phyloP scores from a whole-genome alignment of 257 asterid species.

The Thymus mandschuricus region DNA sequence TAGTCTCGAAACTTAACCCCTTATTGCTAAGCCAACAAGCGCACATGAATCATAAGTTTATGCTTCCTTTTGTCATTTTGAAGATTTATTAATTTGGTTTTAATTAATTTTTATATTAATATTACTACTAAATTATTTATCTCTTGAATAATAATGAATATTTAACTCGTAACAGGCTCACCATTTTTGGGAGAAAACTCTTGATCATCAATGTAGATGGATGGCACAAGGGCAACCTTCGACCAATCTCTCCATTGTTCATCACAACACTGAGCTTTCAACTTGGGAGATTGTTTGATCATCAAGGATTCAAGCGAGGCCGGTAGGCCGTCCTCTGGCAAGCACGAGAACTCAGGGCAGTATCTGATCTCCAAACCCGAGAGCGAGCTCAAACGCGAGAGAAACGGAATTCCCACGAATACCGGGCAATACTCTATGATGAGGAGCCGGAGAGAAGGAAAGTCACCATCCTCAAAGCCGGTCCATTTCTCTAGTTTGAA shows the following conservation, averaged over 20 bases:
- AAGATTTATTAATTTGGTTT: too few relatives aligned
- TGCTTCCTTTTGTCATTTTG: too few relatives aligned
- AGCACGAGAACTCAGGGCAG: conserved; percentile 22
- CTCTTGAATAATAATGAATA: too few relatives aligned
- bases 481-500: conserved; percentile 31
- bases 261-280: neutral
- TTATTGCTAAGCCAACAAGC: too few relatives aligned
- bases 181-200: neutral
- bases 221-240: neutral
- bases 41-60: too few relatives aligned
- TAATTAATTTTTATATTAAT: too few relatives aligned
- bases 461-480: conserved; percentile 16
- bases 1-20: too few relatives aligned
- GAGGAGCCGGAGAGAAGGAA: conserved; percentile 27
- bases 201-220: conserved; percentile 2
- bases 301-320: conserved; percentile 1
- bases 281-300: conserved; percentile 23
- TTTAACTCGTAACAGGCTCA: too few relatives aligned
- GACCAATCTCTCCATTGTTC: neutral
- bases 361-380: conserved; percentile 21
- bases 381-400: conserved; percentile 26
- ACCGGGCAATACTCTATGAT: conserved; percentile 24
- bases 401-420: neutral
- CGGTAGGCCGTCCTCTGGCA: conserved; percentile 19
- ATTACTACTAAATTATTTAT: too few relatives aligned